Evolutionary conservation across 345 rosid genomes (phyloP).

Genomic region (Camelina hispida): DNA sequence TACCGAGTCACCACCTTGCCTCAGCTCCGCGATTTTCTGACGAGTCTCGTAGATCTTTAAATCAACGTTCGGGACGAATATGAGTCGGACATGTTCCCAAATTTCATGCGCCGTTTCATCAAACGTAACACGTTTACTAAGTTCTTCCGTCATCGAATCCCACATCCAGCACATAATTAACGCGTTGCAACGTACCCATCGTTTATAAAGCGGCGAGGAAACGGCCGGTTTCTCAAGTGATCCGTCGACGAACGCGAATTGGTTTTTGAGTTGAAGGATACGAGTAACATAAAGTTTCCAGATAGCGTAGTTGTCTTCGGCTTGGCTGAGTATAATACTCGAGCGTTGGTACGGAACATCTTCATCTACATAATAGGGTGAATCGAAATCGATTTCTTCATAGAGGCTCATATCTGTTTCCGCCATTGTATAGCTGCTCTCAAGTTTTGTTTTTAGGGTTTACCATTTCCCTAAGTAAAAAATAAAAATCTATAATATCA

Average conservation of each 20-base stretch:
- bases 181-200: background rate
- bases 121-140: background rate
- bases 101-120: background rate
- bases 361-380: slow-evolving; percentile 1
- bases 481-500: too few relatives aligned
- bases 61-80: background rate
- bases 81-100: background rate
- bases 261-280: background rate
- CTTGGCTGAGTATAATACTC: background rate
- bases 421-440: background rate
- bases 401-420: background rate
- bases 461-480: background rate
- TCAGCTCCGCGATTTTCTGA: background rate
- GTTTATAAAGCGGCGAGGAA: background rate
- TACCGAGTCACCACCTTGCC: slow-evolving; percentile 2
- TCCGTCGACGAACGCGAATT: background rate
- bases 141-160: background rate
- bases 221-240: background rate
- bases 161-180: background rate
- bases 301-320: slow-evolving; percentile 24
- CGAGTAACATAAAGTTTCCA: background rate
- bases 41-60: slow-evolving; percentile 20
- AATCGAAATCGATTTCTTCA: background rate
- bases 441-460: background rate
- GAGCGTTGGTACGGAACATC: background rate